Base-by-base conservation (phyloP, 108 stramenopile species). In the Chaetoceros muelleri region DNA sequence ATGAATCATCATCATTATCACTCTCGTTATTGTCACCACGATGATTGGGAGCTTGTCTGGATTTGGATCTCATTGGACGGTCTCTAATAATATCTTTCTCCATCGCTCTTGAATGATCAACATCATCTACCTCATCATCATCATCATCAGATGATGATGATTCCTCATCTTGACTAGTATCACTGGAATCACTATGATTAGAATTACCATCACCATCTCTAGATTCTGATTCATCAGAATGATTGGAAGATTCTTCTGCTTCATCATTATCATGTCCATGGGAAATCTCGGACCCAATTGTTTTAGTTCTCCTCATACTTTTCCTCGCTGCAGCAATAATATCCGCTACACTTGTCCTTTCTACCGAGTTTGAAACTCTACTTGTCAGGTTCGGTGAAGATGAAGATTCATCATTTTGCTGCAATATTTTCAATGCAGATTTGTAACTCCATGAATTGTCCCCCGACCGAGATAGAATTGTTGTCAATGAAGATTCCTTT, bases 391-490 rank as follows among this genome's bases (percentile, higher is more conserved):
- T 40, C 5, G 13, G 34, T 40, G 8, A 5, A 40, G 5, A 5
- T 40, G 8, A 10, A 5, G 68, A 52, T 25, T 49, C 30, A 50
- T 78, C 76, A 58, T 80, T 74, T 34, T 59, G 60, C 27, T 76
- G 61, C 19, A 90, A 60, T 24, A 78, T 61, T 24, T 79, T 61
- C 55, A 90, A 57, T 19, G 85, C 88, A 10, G 84, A 82, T 57
- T 82, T 79, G 62, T 86, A 90, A 23, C 81, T 82, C 88, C 88
- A 90, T 27, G 84, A 76, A 53, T 70, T 75, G 73, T 31, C 40
- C 3, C 58, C 52, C 7, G 62, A 56, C 13, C 63, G 55, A 40
- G 69, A 58, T 17, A 57, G 58, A 16, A 69, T 24, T 30, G 54
- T 44, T 23, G 60, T 63, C 24, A 58, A 34, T 26, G 60, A 60